Evolutionary conservation across 176 grass and related monocot genomes (phyloP).

Genomic region (Alloteropsis semialata): DNA sequence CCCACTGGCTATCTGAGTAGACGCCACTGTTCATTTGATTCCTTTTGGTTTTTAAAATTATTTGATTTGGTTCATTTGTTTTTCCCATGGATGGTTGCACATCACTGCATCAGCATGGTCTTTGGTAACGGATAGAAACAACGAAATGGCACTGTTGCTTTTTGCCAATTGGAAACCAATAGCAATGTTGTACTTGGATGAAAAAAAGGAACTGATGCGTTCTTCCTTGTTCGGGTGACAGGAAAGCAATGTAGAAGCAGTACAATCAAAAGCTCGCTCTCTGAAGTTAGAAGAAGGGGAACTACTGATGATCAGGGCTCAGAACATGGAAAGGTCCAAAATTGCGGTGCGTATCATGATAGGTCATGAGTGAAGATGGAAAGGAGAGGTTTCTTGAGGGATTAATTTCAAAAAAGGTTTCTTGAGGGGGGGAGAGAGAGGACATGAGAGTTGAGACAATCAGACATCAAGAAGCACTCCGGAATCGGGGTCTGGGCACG

Average conservation of each 20-base stretch:
- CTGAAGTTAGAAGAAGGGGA: background rate
- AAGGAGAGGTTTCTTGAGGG: background rate
- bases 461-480: background rate
- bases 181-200: no score
- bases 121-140: background rate
- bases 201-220: background rate
- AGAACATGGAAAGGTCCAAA: slow-evolving; percentile 17
- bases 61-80: background rate
- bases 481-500: slow-evolving; percentile 25
- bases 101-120: background rate
- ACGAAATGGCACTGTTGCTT: background rate
- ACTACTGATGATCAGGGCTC: background rate
- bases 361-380: slow-evolving; percentile 14
- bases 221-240: background rate
- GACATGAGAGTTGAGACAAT: background rate
- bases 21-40: slow-evolving; percentile 2
- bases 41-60: no score
- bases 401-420: no score
- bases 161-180: background rate
- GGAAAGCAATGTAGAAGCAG: background rate
- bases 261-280: background rate
- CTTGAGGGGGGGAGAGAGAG: background rate
- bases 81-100: background rate
- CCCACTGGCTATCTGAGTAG: background rate
- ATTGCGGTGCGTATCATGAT: background rate